phyloP scores from a whole-genome alignment of 2,329 filamentous ascomycete species.

The Coniella lustricola region DNA sequence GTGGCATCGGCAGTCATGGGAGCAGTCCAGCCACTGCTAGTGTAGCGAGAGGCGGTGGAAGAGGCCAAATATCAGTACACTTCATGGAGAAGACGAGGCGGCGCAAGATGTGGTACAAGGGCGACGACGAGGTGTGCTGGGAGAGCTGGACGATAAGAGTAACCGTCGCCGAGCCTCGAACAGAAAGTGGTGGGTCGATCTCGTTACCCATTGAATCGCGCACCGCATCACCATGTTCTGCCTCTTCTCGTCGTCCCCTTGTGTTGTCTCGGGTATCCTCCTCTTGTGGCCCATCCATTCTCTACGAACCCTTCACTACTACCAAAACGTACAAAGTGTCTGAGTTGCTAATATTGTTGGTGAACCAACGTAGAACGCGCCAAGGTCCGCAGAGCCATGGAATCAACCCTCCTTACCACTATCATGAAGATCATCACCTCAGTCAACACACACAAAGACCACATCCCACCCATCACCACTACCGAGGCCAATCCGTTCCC shows the following conservation, averaged over 20 bases:
- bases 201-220: conserved; percentile 5
- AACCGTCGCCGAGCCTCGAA: conserved; percentile 82
- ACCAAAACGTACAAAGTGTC: no score
- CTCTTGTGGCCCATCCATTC: no score
- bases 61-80: conserved; percentile 77
- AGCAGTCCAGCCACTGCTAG: neutral
- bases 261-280: no score
- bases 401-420: conserved; percentile 78
- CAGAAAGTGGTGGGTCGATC: conserved; percentile 65
- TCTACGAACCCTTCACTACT: no score
- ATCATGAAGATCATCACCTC: conserved; percentile 85
- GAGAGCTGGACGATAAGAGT: conserved; percentile 93
- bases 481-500: conserved; percentile 84
- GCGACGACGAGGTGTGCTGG: conserved; percentile 94
- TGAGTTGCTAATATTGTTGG: no score
- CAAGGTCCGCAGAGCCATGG: conserved; percentile 86
- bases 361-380: conserved; percentile 60
- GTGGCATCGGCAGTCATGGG: neutral
- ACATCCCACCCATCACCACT: conserved; percentile 94
- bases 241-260: no score
- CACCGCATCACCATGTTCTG: neutral
- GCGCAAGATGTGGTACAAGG: conserved; percentile 68
- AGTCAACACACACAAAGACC: conserved; percentile 84
- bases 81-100: conserved; percentile 85
- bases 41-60: conserved; percentile 43